Base-by-base conservation (phyloP, 2,329 filamentous ascomycete genomes). In the Chalaropsis ovoidea region DNA sequence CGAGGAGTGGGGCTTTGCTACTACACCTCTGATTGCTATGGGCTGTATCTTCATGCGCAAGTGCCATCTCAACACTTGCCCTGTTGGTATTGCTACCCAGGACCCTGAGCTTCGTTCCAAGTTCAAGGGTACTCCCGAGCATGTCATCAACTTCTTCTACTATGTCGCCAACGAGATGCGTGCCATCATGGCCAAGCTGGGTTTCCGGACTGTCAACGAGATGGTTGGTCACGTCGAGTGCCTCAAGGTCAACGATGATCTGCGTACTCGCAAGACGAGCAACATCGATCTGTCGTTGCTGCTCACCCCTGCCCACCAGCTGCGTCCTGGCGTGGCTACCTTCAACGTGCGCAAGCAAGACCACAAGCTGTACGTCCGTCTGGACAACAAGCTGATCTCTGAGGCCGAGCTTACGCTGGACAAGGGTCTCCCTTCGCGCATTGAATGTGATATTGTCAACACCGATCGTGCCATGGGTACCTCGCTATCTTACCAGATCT, bases 131-230 rank as follows among this genome's bases (percentile, higher is more conserved):
- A 92, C 90, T 0, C 92, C 93, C 11, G 93, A 97, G 78, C 90
- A 96, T 71, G 92, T 96, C 67, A 96, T 97, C 77, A 97, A 96
- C 82, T 96, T 96, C 81, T 96, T 96, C 79, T 97, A 96, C 79
- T 97, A 96, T 73, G 82, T 97, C 63, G 89, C 93, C 70, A 97
- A 97, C 73, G 93, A 97, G 79, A 84, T 97, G 67, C 87, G 93
- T 73, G 90, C 92, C 43, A 95, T 97, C 77, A 96, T 97, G 93
- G 92, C 93, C 62, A 90, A 89, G 77, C 85, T 96, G 71, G 93
- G 93, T 70, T 90, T 95, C 84, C 87, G 93, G 70, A 95, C 89
- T 68, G 88, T 97, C 74, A 97, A 96, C 74, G 93, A 97, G 76
- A 96, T 96, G 93, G 90, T 97, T 72, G 93, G 93, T 22, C 90